Evolutionary conservation across 2,329 filamentous ascomycete species (phyloP), one percentile per base, ranked within the genome.

Genomic region (Whalleya microplaca): DNA sequence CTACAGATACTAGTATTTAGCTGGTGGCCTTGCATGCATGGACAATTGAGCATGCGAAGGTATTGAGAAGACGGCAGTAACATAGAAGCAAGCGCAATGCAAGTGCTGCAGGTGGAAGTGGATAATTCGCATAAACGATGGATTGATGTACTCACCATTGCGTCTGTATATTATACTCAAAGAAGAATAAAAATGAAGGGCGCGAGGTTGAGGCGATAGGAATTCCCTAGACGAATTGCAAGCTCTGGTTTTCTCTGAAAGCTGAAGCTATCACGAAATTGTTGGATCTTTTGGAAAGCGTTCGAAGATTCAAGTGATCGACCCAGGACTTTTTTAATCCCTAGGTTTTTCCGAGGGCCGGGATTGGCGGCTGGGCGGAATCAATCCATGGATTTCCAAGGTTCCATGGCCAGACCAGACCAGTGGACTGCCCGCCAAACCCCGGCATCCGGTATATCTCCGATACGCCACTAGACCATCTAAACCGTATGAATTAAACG

Each of bases 1-100:
- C 85, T 88, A 59, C 18, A 41, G 48, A n/a, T 43, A 41, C 37
- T 19, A 8, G 16, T 51, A 37, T 21, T 58, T 37, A 50, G 32
- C 12, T 14, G 12, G 19, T n/a, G 19, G 14, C 9, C 32, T 16
- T 12, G 9, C 14, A 12, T 37, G 9, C 10, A 37, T 12, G 14
- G n/a, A n/a, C 8, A 16, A 37, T 14, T 12, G 3, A 12, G 32
- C 32, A 37, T 37, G 32, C 32, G 32, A 37, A 37, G 8, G 32
- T 16, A 37, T 16, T 12, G 3, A 37, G 32, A 7, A 12, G 14
- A 12, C 32, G 3, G 14, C 14, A 37, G 32, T 14, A 14, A 16
- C 32, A 37, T 5, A 37, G 14, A 3, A 37, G 32, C n/a, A 37
- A 37, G 32, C 32, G 32, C 6, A 16, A 16, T 37, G 14, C 14